Percentiles rank a stretch among this genome's conserved stretches.
Conservation (phyloP, 352 stramenopile species). For the Globisporangium nagaii region DNA sequence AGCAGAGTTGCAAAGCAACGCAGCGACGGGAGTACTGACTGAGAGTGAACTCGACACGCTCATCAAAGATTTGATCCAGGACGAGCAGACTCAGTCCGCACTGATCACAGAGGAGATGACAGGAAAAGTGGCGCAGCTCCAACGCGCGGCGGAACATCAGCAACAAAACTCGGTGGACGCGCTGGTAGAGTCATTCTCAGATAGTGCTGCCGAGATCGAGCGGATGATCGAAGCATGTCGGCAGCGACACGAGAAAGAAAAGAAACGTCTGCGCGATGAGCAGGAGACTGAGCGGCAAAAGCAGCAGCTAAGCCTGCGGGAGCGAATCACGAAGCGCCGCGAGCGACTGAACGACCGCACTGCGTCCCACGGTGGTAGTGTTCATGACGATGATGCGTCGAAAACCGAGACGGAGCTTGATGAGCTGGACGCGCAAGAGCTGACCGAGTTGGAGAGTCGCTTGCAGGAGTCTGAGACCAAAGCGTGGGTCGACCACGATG, state of each 20-base stretch:
- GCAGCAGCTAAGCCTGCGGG: constrained; percentile 21
- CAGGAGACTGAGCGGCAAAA: constrained; percentile 23
- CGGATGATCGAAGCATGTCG: constrained; percentile 12
- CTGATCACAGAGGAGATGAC: constrained; percentile 16
- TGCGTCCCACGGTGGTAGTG: background rate
- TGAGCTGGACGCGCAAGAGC: constrained; percentile 2
- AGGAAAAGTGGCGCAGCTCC: constrained; percentile 9
- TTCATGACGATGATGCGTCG: background rate
- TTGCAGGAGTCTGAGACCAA: constrained; percentile 2
- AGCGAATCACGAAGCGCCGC: constrained; percentile 21
- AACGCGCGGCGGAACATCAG: constrained; percentile 9
- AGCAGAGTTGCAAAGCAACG: constrained; percentile 10
- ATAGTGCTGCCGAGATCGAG: constrained; percentile 16
- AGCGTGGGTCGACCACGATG: background rate
- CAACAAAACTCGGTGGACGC: constrained; percentile 8
- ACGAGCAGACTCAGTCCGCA: constrained; percentile 12
- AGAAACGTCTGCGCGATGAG: constrained; percentile 9
- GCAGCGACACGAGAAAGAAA: constrained; percentile 13
- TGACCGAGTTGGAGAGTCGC: background rate
- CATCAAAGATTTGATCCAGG: constrained; percentile 9
- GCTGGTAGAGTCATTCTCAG: constrained; percentile 11
- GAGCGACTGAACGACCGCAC: background rate
- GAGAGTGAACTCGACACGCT: background rate
- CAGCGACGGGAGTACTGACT: background rate
- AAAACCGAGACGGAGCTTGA: background rate